Evolutionary conservation across 768 basidiomycete genomes (phyloP), one percentile per base, ranked within the genome.

Genomic region (Russula earlei): DNA sequence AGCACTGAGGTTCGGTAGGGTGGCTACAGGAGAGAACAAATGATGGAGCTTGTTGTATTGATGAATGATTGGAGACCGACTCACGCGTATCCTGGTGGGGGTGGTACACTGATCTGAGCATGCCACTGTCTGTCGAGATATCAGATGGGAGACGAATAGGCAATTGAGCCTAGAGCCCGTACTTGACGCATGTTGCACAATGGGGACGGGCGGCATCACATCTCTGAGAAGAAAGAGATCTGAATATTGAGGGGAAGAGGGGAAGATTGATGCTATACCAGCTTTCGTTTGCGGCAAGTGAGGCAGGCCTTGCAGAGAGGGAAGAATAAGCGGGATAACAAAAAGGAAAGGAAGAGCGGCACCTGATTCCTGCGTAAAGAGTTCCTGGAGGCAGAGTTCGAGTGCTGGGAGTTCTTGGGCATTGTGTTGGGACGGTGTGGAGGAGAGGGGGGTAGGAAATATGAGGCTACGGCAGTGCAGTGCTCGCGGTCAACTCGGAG

Each of bases 131-230:
- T 89, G 55, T 24, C 48, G 20, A 67, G 46, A 53, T 54, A 58
- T 52, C 41, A 49, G 49, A 56, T 64, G 27, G 31, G 12, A 24
- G 19, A 58, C 19, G 34, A 41, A 17, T 1, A 22, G 1, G 44
- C 5, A 43, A 41, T 5, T 22, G 40, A 5, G 11, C 19, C 34
- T 1, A n/a, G 27, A 19, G 36, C 17, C 76, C 82, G 65, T 63
- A 88, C 87, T 85, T 90, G 57, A 88, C 79, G 64, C 89, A 91
- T 50, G 89, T 90, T 40, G 81, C 77, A 66, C 89, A 92, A 67
- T 91, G 87, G 12, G 89, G 89, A 60, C 90, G 83, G 40, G 83
- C 78, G 40, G 89, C 89, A 69, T 92, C 89, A 62, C 89, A 92
- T 85, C 90, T 91, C 88, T 91, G 63, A 22, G 27, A 24, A 17